These are phyloP conservation scores for Seiridium cupressi DNA, from an alignment of 2,329 filamentous ascomycete species.

Conservation along the genomic window DNA sequence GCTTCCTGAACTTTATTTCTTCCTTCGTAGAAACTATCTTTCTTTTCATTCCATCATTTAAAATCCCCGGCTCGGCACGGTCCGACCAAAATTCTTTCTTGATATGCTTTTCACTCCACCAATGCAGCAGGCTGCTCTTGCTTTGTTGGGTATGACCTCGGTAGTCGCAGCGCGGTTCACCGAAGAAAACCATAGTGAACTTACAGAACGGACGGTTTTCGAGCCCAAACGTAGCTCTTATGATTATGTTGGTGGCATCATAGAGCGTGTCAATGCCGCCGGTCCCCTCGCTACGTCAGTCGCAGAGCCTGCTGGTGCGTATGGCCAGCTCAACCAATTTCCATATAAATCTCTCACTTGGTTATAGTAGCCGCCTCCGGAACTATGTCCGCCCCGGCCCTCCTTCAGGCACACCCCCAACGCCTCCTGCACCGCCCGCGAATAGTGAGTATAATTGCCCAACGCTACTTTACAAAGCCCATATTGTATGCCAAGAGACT, in stretches of 20 bases:
- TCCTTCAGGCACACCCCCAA: background rate
- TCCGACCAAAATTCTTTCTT: background rate
- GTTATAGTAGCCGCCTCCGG: background rate
- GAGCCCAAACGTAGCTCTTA: background rate
- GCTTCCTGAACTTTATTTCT: background rate
- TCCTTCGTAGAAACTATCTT: background rate
- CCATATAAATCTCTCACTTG: background rate
- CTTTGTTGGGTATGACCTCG: background rate
- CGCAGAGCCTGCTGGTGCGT: background rate
- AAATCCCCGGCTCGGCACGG: background rate
- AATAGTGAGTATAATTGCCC: background rate
- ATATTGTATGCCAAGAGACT: too few species aligned
- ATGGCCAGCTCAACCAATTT: background rate
- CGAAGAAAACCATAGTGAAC: background rate
- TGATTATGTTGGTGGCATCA: background rate
- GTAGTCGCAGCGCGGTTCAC: background rate
- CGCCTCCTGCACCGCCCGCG: background rate
- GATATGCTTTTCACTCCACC: background rate
- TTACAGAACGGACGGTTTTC: background rate
- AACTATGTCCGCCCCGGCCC: background rate
- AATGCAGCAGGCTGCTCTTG: constrained; percentile 4
- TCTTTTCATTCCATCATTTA: background rate
- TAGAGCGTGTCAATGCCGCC: background rate
- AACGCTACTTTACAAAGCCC: too few species aligned
- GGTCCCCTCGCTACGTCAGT: background rate